Evolutionary conservation across 1,284 basidiomycete species (phyloP).

Genomic region (Mycosarcoma mackinlayi): DNA sequence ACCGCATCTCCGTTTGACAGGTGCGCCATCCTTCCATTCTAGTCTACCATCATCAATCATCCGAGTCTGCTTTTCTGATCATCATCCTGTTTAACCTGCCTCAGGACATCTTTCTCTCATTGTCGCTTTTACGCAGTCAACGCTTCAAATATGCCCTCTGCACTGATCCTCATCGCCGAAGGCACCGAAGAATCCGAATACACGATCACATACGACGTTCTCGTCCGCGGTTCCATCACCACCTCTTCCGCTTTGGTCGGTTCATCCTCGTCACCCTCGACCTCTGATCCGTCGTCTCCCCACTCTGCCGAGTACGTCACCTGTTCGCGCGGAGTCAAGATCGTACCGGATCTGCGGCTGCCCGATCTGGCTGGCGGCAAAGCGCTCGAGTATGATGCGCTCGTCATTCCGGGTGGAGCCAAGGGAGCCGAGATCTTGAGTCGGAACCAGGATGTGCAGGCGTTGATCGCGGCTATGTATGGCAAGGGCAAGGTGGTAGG

Average conservation of each 20-base stretch:
- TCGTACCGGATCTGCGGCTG: constrained; percentile 59
- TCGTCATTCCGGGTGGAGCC: constrained; percentile 83
- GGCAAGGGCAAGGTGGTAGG: constrained; percentile 64
- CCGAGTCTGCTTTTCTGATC: too few relatives aligned
- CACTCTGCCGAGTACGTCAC: constrained; percentile 36
- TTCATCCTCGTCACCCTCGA: constrained; percentile 19
- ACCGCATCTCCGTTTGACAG: too few relatives aligned
- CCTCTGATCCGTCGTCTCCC: constrained; percentile 20
- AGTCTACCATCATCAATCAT: too few relatives aligned
- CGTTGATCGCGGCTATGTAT: constrained; percentile 76
- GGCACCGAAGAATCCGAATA: constrained; percentile 78
- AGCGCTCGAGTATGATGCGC: constrained; percentile 74
- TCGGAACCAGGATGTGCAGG: constrained; percentile 74
- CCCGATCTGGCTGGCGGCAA: constrained; percentile 38
- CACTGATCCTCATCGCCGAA: constrained; percentile 78
- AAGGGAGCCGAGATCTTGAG: constrained; percentile 82
- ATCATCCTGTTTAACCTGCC: neutral
- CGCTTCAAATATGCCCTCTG: constrained; percentile 1
- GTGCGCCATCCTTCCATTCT: too few relatives aligned
- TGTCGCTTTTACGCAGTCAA: too few relatives aligned
- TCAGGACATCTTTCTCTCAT: too few relatives aligned
- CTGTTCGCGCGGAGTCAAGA: constrained; percentile 60
- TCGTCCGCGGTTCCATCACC: constrained; percentile 57
- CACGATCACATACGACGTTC: constrained; percentile 63
- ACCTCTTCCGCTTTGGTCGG: constrained; percentile 51